These are phyloP conservation scores for Phlyctochytrium planicorne DNA, from an alignment of 192 early-diverging fungal genomes.

Conservation along the genomic window DNA sequence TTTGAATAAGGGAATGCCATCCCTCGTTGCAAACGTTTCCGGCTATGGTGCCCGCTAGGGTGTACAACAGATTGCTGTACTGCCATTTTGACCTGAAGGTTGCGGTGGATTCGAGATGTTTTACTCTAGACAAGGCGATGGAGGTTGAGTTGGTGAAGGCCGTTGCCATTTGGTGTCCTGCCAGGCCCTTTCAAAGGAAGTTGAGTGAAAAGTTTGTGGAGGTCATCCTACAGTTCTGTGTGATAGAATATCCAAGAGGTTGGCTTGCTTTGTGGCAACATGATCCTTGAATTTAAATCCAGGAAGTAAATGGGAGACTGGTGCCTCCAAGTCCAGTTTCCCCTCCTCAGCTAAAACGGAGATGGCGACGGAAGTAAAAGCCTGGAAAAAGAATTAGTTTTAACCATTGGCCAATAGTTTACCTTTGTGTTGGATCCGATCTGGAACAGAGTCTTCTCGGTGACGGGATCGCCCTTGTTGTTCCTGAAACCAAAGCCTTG, in stretches of 20 bases:
- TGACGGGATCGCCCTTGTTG: conserved; percentile 19
- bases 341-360: conserved; percentile 8
- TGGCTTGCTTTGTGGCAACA: conserved; percentile 4
- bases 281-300: conserved; percentile 13
- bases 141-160: not conserved
- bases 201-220: too few species aligned
- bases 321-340: conserved; percentile 2
- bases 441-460: conserved; percentile 16
- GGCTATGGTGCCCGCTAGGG: conserved; percentile 1
- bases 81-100: not conserved
- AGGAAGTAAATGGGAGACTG: not conserved
- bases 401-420: not conserved
- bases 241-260: conserved; percentile 4
- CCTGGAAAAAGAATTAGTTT: conserved; percentile 1
- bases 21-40: not conserved
- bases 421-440: conserved; percentile 27
- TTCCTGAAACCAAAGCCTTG: conserved; percentile 16
- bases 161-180: not conserved
- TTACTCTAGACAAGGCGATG: not conserved
- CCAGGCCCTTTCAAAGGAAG: too few species aligned
- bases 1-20: not conserved
- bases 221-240: too few species aligned
- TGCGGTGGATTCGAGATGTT: not conserved
- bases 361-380: conserved; percentile 10
- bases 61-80: conserved; percentile 9